Evolutionary conservation across 1,284 basidiomycete genomes (phyloP).

Genomic region (Irpex sp.): DNA sequence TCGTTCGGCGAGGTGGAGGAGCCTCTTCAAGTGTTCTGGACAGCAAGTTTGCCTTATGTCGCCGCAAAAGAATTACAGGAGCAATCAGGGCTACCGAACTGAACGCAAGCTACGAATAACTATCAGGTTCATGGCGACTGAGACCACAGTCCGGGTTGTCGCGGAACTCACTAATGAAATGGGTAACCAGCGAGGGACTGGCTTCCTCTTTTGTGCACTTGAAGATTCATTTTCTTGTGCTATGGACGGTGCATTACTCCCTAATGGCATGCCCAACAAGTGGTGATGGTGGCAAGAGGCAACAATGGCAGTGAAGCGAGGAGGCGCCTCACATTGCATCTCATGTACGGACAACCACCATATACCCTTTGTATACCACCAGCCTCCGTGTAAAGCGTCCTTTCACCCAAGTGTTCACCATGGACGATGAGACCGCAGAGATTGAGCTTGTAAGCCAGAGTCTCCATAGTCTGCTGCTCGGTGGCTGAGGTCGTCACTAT

Average conservation of each 20-base stretch:
- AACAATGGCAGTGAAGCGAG: neutral
- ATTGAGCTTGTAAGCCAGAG: constrained; percentile 58
- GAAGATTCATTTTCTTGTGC: neutral
- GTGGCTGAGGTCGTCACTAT: neutral
- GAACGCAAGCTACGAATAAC: constrained; percentile 29
- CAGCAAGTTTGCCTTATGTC: constrained; percentile 25
- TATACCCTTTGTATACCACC: neutral
- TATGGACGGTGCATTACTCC: neutral
- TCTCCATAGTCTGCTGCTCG: neutral
- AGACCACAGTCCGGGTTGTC: too few species aligned
- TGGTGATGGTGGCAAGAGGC: neutral
- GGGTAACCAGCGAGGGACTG: constrained; percentile 25
- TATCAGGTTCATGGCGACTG: neutral
- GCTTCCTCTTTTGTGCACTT: constrained; percentile 4
- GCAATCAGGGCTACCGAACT: constrained; percentile 33
- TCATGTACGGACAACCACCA: neutral
- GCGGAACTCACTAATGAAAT: constrained; percentile 22
- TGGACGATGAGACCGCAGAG: constrained; percentile 77
- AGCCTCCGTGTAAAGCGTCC: neutral
- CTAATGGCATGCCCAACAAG: neutral
- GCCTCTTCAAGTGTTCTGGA: constrained; percentile 18
- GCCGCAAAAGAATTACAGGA: constrained; percentile 31
- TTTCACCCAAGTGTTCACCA: constrained; percentile 20
- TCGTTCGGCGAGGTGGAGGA: constrained; percentile 26
- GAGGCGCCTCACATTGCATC: neutral